These are phyloP conservation scores for Chalciporus chontae DNA, from an alignment of 768 basidiomycete species.

Conservation along the genomic window DNA sequence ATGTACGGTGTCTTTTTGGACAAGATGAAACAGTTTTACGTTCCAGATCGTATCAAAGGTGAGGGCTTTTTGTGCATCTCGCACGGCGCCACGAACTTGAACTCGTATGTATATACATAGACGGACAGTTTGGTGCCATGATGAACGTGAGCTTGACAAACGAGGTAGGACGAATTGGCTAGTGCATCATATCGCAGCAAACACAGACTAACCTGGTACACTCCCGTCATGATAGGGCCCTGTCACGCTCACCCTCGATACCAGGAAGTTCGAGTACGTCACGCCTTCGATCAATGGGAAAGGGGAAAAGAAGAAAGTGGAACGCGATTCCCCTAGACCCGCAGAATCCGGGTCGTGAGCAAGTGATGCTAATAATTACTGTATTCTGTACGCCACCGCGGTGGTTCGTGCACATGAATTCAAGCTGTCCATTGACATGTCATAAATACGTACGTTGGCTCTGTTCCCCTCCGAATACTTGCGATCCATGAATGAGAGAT, in stretches of 20 bases:
- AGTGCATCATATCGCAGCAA: neutral
- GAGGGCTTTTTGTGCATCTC: neutral
- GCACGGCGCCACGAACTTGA: neutral
- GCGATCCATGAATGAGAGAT: neutral
- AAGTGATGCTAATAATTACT: no score
- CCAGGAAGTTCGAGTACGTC: constrained; percentile 72
- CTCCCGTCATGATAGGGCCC: constrained; percentile 57
- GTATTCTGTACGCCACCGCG: no score
- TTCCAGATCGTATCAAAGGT: constrained; percentile 80
- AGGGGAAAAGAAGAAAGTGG: constrained; percentile 7
- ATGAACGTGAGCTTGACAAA: constrained; percentile 88
- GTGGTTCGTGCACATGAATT: no score
- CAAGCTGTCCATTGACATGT: neutral
- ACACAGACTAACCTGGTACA: constrained; percentile 1
- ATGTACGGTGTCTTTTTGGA: constrained; percentile 75
- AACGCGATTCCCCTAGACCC: constrained; percentile 2
- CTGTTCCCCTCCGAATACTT: neutral
- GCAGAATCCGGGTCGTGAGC: constrained; percentile 6
- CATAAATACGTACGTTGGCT: neutral
- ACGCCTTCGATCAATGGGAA: constrained; percentile 17
- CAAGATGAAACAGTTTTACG: constrained; percentile 61
- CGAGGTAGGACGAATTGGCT: constrained; percentile 52
- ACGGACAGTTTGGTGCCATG: constrained; percentile 95
- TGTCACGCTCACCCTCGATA: constrained; percentile 81
- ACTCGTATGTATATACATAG: constrained; percentile 35